A percentile compares a stretch with the other conserved stretches of the same genome.
These are phyloP conservation scores for Chionographis japonica DNA, from an alignment of 106 monocot genomes.

Conservation along the genomic window DNA sequence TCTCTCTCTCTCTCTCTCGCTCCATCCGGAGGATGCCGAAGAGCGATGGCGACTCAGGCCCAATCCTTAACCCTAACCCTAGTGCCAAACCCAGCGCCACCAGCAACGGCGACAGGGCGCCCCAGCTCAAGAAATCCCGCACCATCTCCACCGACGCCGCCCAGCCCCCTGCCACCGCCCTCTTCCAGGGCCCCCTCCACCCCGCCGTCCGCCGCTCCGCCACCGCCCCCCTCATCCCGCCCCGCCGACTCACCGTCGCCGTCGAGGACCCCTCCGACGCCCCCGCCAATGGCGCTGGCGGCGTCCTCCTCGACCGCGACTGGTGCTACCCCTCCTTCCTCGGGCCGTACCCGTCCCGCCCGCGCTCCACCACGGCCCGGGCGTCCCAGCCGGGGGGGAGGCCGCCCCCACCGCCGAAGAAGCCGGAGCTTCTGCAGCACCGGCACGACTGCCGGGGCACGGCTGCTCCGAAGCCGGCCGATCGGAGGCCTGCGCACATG, in stretches of 20 bases:
- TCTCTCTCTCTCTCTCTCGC: too few species aligned
- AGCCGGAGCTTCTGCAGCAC: neutral
- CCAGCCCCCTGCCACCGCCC: conserved; percentile 5
- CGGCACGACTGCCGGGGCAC: neutral
- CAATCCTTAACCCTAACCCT: conserved; percentile 10
- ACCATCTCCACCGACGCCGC: conserved; percentile 22
- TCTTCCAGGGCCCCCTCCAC: conserved; percentile 6
- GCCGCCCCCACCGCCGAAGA: neutral
- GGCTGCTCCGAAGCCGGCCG: neutral
- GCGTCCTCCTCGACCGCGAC: conserved; percentile 48
- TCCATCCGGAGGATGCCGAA: conserved; percentile 11
- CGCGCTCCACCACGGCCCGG: neutral
- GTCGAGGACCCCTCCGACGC: conserved; percentile 48
- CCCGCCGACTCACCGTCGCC: conserved; percentile 35
- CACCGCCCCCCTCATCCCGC: conserved; percentile 15
- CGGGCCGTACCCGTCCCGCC: conserved; percentile 28
- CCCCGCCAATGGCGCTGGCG: conserved; percentile 9
- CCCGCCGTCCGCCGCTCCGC: conserved; percentile 19
- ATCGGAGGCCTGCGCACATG: neutral
- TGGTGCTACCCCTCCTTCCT: conserved; percentile 72
- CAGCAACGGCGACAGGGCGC: conserved; percentile 2
- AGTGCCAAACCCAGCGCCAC: neutral
- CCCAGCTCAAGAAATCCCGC: conserved; percentile 35
- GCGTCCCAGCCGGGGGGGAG: conserved; percentile 4
- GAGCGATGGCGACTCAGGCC: conserved; percentile 16